A percentile compares a stretch with the other conserved stretches of the same genome.
Conservation (phyloP, 805 yeast species). For the Candida lessepsii region DNA sequence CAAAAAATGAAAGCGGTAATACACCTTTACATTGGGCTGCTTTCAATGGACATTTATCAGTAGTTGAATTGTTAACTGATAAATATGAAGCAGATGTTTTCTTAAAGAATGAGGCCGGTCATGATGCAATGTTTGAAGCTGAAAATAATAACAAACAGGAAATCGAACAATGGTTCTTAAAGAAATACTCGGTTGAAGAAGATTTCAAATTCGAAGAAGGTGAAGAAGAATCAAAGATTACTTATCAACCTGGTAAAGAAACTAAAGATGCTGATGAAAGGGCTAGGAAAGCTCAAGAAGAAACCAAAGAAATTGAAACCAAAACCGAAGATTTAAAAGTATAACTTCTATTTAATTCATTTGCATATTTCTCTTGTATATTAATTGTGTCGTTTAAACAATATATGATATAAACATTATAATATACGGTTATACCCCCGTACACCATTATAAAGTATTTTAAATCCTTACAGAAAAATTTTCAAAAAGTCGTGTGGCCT, state of each 20-base stretch:
- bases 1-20: conserved; percentile 76
- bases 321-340: conserved; percentile 8
- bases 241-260: conserved; percentile 44
- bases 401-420: too few species aligned
- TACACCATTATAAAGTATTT: neutral
- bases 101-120: conserved; percentile 67
- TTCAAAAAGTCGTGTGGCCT: conserved; percentile 13
- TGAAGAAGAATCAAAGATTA: conserved; percentile 41
- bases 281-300: conserved; percentile 26
- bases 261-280: conserved; percentile 41
- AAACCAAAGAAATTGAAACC: conserved; percentile 27
- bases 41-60: conserved; percentile 74
- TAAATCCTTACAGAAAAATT: conserved; percentile 3
- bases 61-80: conserved; percentile 70
- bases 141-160: conserved; percentile 74
- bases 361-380: neutral
- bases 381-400: neutral
- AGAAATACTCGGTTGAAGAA: conserved; percentile 66
- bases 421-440: neutral
- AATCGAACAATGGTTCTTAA: conserved; percentile 74
- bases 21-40: conserved; percentile 98
- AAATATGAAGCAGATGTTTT: conserved; percentile 80
- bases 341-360: conserved; percentile 1
- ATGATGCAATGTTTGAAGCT: conserved; percentile 87
- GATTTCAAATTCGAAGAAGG: conserved; percentile 45